Evolutionary conservation across 257 asterid genomes (phyloP), one percentile per base, ranked within the genome.

Genomic region (Primulina huaijiensis): DNA sequence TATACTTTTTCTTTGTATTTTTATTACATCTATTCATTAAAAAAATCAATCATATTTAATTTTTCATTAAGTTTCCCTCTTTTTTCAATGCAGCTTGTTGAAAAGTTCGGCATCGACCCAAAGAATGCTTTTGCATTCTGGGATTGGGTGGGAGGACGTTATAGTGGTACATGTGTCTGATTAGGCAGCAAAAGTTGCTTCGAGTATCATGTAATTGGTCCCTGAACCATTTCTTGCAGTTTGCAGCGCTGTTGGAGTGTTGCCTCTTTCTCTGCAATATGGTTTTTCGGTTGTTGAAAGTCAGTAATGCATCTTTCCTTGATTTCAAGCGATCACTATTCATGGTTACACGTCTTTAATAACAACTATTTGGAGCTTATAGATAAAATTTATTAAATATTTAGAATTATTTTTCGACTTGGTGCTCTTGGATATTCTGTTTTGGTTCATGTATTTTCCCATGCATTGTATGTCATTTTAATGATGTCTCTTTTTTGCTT

Each of bases 81-180:
- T 59, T 58, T 35, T 60, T 38, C 58, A 46, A 38, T 81, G 78
- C 88, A 94, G 99, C 99, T 94, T 11, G 97, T 91, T 53, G 97
- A 94, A 79, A 84, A 91, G 82, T 94, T 94, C 78, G 99, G 99
- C 72, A 94, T 94, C 69, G 97, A 94, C 84, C 99, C 99, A 69
- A 88, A 86, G 34, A 94, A 94, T 89, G 93, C 99, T 79, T 94
- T 94, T 82, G 99, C 99, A 60, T 91, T 91, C 86, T 94, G 99
- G 99, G 99, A 94, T 76, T 94, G 99, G 99, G 99, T 94, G 35
- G 99, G 99, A 82, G 99, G 99, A 67, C 96, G 97, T 76, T 91
- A 89, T 75, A 94, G 99, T 55, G 97, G 99, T 88, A 84, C 71
- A 87, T 74, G 69, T 73, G 64, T 70, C 68, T 56, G 64, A 8